Evolutionary conservation across 805 yeast species (phyloP).

Genomic region (Lipomyces japonicus): DNA sequence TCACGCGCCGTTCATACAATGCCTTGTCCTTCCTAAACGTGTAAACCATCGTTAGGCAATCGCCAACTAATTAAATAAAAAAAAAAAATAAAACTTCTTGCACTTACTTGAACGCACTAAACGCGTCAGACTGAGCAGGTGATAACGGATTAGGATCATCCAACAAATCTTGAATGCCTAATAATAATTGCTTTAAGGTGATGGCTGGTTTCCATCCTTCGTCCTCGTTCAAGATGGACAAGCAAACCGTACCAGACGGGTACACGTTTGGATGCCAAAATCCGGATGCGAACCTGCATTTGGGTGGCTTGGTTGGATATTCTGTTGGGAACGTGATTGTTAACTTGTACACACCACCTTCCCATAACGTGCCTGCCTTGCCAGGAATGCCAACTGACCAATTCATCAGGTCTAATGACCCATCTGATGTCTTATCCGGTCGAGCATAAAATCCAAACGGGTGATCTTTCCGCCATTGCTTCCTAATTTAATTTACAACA

Average conservation of each 20-base stretch:
- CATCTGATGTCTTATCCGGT: constrained; percentile 76
- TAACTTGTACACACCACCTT: constrained; percentile 81
- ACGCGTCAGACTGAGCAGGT: constrained; percentile 97
- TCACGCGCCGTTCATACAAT: constrained; percentile 70
- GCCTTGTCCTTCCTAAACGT: constrained; percentile 55
- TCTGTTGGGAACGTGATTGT: constrained; percentile 79
- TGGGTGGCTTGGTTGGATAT: constrained; percentile 96
- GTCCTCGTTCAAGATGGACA: constrained; percentile 86
- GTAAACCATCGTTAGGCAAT: background rate
- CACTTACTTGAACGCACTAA: constrained; percentile 53
- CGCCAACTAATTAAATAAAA: background rate
- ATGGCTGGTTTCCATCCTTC: constrained; percentile 99
- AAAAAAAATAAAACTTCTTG: no score
- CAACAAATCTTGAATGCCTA: constrained; percentile 89
- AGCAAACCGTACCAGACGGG: constrained; percentile 95
- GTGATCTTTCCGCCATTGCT: constrained; percentile 97
- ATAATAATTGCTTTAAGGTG: constrained; percentile 72
- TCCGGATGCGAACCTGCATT: constrained; percentile 79
- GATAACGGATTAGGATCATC: constrained; percentile 90
- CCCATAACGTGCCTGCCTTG: constrained; percentile 80
- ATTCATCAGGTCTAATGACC: constrained; percentile 72
- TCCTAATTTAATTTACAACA: constrained; percentile 46
- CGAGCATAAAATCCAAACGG: constrained; percentile 97
- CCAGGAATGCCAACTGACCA: constrained; percentile 99
- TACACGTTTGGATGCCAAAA: constrained; percentile 97